Percentiles rank a stretch among this genome's conserved stretches.
These are phyloP conservation scores for Dimocarpus longan DNA, from an alignment of 345 rosid species.

Conservation along the genomic window DNA sequence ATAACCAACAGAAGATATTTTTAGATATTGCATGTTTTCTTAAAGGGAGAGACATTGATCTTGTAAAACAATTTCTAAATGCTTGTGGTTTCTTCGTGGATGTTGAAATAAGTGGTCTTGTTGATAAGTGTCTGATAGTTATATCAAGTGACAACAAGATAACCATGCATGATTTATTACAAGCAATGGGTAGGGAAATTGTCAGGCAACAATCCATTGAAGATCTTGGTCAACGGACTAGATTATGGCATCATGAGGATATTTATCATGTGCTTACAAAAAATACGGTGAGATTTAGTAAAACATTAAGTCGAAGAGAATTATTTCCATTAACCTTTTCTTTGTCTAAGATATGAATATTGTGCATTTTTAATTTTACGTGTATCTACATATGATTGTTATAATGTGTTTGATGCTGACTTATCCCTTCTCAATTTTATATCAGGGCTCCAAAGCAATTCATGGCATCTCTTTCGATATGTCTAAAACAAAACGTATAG, in stretches of 20 bases:
- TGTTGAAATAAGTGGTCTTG: neutral
- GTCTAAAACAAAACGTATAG: neutral
- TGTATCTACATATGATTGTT: no score
- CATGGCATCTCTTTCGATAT: neutral
- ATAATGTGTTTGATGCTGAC: no score
- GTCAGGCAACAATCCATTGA: no score
- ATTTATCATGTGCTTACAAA: neutral
- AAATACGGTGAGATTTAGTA: no score
- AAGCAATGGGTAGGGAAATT: no score
- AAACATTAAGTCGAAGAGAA: neutral
- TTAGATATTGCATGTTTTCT: neutral
- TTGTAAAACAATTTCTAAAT: neutral
- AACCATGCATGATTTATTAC: neutral
- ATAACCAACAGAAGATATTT: neutral
- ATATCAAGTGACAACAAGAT: neutral
- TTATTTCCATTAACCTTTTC: no score
- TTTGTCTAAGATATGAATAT: no score
- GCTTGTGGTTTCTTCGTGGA: neutral
- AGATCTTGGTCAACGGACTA: no score
- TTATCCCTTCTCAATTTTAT: neutral
- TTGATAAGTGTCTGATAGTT: neutral
- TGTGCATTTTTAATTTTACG: no score
- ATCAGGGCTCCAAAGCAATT: neutral
- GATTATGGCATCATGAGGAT: neutral
- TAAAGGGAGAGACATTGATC: neutral